Conservation (phyloP, 768 basidiomycete species). For the Tubosaeta sp. region DNA sequence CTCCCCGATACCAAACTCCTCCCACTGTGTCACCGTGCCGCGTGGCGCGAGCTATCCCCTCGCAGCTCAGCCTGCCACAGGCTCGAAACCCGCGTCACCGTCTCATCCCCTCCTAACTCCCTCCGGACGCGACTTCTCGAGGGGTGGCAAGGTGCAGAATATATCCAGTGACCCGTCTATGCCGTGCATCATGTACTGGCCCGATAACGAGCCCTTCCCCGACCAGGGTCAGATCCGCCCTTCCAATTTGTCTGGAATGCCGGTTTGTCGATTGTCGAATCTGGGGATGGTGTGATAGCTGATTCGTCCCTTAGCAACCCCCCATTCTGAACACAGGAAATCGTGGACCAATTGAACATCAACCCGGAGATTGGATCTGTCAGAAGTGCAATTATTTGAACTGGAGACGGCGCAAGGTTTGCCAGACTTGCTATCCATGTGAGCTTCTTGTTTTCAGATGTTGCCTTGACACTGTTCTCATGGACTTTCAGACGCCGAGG, state of each 20-base stretch:
- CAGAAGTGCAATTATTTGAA: constrained; percentile 83
- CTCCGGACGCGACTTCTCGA: constrained; percentile 71
- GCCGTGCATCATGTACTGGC: constrained; percentile 88
- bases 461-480: constrained; percentile 12
- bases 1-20: constrained; percentile 23
- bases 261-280: constrained; percentile 36
- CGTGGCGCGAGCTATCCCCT: constrained; percentile 26
- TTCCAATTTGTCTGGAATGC: constrained; percentile 45
- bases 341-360: constrained; percentile 82
- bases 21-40: constrained; percentile 27
- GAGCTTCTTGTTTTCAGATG: constrained; percentile 29
- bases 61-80: constrained; percentile 18
- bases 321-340: constrained; percentile 89
- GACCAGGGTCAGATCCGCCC: constrained; percentile 78
- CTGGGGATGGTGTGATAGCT: not conserved
- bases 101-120: constrained; percentile 78
- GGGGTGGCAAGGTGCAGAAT: constrained; percentile 78
- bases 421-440: constrained; percentile 87
- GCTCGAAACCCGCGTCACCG: constrained; percentile 36
- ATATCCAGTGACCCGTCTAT: constrained; percentile 65
- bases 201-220: constrained; percentile 82
- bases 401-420: constrained; percentile 84
- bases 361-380: constrained; percentile 82
- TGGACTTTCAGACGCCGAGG: constrained; percentile 63
- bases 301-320: constrained; percentile 50